phyloP scores from a whole-genome alignment of 1,139 yeast genomes.

The Kurtzmaniella quercitrusa region DNA sequence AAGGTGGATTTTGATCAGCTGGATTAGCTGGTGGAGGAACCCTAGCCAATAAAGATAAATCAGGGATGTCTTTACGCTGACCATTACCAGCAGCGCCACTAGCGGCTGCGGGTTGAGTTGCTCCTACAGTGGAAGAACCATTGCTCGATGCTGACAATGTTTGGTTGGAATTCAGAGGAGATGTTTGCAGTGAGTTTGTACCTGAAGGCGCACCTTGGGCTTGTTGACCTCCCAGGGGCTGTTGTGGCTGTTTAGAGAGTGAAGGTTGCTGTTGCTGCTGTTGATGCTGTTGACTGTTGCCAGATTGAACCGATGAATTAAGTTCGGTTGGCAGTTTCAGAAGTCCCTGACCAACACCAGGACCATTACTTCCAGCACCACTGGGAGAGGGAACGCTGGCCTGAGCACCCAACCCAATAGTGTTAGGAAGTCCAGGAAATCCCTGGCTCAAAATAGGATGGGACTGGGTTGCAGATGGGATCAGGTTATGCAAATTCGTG shows the following conservation, averaged over 20 bases:
- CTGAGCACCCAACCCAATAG: not conserved
- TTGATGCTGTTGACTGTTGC: conserved; percentile 9
- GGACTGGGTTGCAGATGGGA: conserved; percentile 5
- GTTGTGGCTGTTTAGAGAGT: conserved; percentile 12
- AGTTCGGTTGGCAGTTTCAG: conserved; percentile 6
- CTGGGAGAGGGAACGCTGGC: not conserved
- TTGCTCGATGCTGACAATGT: not conserved
- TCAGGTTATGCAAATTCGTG: conserved; percentile 6
- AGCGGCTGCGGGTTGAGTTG: not conserved
- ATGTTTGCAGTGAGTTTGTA: conserved; percentile 6
- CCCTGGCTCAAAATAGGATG: conserved; percentile 8
- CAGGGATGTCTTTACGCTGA: conserved; percentile 50
- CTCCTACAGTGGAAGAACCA: not conserved
- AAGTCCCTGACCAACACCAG: not conserved
- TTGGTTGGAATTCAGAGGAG: not conserved
- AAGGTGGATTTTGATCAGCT: conserved; percentile 98
- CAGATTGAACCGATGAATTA: conserved; percentile 1
- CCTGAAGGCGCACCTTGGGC: conserved; percentile 3
- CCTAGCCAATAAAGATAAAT: conserved; percentile 64
- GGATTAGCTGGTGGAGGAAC: conserved; percentile 98
- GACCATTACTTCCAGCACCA: not conserved
- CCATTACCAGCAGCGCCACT: not conserved
- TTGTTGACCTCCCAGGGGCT: conserved; percentile 8
- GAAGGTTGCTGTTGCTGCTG: conserved; percentile 9
- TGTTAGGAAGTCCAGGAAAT: not conserved